phyloP scores from a whole-genome alignment of 345 rosid species.

The Aquilaria malaccensis region DNA sequence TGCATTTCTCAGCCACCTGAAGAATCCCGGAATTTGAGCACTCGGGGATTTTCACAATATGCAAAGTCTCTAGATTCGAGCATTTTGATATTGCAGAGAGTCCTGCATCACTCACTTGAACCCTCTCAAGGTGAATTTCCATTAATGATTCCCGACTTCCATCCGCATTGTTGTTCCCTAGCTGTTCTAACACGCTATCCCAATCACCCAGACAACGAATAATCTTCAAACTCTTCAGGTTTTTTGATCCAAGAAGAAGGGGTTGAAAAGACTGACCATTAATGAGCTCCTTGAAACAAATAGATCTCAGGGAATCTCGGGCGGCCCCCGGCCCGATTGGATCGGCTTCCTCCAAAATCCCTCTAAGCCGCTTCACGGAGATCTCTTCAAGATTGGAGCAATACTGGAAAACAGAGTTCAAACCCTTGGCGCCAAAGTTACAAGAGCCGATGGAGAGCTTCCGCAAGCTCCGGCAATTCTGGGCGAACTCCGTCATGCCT shows the following conservation, averaged over 20 bases:
- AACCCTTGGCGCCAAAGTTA: slow-evolving; percentile 53
- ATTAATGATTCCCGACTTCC: slow-evolving; percentile 13
- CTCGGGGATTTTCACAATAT: slow-evolving; percentile 62
- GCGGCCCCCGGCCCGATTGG: slow-evolving; percentile 26
- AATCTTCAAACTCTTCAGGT: slow-evolving; percentile 47
- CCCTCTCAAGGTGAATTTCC: slow-evolving; percentile 77
- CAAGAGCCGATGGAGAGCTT: slow-evolving; percentile 74
- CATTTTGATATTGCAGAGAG: slow-evolving; percentile 52
- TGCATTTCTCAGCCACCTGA: slow-evolving; percentile 61
- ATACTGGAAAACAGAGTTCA: slow-evolving; percentile 50
- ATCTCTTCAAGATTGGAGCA: slow-evolving; percentile 42
- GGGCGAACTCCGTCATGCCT: slow-evolving; percentile 50
- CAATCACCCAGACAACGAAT: slow-evolving; percentile 72
- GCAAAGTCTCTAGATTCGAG: slow-evolving; percentile 56
- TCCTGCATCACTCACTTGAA: slow-evolving; percentile 65
- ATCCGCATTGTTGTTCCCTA: slow-evolving; percentile 26
- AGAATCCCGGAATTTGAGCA: slow-evolving; percentile 66
- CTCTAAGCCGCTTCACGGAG: slow-evolving; percentile 47
- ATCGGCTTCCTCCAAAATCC: slow-evolving; percentile 34
- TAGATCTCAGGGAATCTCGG: slow-evolving; percentile 33
- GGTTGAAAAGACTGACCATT: slow-evolving; percentile 55
- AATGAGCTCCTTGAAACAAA: slow-evolving; percentile 68
- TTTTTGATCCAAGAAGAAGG: slow-evolving; percentile 32
- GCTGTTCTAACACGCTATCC: slow-evolving; percentile 44
- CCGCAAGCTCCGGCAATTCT: slow-evolving; percentile 40